Conservation (phyloP, 768 basidiomycete species). For the Chiua virens region DNA sequence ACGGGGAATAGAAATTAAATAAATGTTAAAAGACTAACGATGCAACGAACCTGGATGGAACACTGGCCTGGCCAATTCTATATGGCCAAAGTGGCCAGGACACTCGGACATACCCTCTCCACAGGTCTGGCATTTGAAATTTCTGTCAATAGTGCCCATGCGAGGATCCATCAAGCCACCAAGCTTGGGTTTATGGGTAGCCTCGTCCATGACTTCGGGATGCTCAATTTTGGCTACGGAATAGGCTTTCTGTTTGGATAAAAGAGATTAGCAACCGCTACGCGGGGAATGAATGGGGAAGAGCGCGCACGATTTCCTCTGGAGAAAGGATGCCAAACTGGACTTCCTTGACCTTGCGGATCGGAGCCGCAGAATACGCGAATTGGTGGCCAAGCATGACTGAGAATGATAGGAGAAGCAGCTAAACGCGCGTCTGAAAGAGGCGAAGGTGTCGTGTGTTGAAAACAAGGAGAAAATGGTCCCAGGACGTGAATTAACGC, state of each 20-base stretch:
- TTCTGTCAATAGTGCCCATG: constrained; percentile 96
- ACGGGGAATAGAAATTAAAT: not conserved
- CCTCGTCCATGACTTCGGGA: constrained; percentile 98
- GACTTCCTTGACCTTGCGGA: constrained; percentile 95
- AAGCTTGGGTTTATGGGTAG: constrained; percentile 83
- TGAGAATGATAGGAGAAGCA: constrained; percentile 2
- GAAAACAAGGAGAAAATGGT: not conserved
- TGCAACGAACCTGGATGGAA: constrained; percentile 84
- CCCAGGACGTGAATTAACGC: constrained; percentile 27
- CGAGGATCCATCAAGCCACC: constrained; percentile 97
- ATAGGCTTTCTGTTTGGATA: constrained; percentile 82
- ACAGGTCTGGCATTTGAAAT: constrained; percentile 99
- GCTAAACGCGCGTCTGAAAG: constrained; percentile 17
- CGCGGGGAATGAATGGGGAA: not conserved
- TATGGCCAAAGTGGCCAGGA: constrained; percentile 98
- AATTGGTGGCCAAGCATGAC: constrained; percentile 87
- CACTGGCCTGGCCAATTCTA: constrained; percentile 95
- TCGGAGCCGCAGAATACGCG: constrained; percentile 89
- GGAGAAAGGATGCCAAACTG: constrained; percentile 99
- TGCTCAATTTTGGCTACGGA: constrained; percentile 98
- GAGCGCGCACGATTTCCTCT: constrained; percentile 82
- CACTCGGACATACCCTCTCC: constrained; percentile 99
- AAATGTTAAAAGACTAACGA: not conserved
- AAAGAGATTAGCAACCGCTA: constrained; percentile 12
- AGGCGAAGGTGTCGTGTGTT: not conserved